Evolutionary conservation across 208 protist genomes (phyloP).

Genomic region (Acanthamoeba quina): DNA sequence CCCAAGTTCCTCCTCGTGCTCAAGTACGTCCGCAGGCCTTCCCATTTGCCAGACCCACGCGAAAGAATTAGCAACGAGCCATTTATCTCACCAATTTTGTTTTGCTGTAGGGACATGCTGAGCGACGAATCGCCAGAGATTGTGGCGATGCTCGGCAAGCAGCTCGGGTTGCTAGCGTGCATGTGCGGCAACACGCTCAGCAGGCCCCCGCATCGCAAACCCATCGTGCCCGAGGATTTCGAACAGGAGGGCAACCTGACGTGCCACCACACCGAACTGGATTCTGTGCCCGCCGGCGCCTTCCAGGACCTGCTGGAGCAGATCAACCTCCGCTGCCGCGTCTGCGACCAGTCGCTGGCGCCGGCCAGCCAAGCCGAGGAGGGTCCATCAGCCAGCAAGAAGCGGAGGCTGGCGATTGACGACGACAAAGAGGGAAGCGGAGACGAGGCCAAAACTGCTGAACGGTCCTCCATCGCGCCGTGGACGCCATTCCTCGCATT

Average conservation of each 20-base stretch:
- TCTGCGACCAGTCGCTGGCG: neutral
- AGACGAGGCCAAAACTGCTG: conserved; percentile 7
- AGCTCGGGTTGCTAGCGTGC: conserved; percentile 29
- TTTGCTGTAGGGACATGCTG: conserved; percentile 4
- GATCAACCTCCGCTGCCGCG: conserved; percentile 23
- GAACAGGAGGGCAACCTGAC: neutral
- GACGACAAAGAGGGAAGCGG: conserved; percentile 7
- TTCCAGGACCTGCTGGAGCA: conserved; percentile 54
- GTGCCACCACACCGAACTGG: neutral
- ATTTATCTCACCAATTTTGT: neutral
- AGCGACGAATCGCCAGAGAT: conserved; percentile 26
- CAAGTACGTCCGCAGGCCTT: conserved; percentile 3
- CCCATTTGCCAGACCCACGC: neutral
- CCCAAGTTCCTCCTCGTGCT: conserved; percentile 23
- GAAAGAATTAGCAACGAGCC: no score
- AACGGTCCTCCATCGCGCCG: neutral
- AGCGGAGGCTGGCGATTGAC: neutral
- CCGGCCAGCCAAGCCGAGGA: neutral
- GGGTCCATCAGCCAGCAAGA: neutral
- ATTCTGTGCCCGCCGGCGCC: neutral
- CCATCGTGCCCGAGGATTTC: neutral
- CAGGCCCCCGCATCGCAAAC: neutral
- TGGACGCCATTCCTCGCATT: conserved; percentile 14
- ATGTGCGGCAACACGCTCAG: neutral
- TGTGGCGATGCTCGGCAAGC: conserved; percentile 39